These are phyloP conservation scores for Aspergillus sp. DNA, from an alignment of 2,329 filamentous ascomycete species.

Conservation along the genomic window DNA sequence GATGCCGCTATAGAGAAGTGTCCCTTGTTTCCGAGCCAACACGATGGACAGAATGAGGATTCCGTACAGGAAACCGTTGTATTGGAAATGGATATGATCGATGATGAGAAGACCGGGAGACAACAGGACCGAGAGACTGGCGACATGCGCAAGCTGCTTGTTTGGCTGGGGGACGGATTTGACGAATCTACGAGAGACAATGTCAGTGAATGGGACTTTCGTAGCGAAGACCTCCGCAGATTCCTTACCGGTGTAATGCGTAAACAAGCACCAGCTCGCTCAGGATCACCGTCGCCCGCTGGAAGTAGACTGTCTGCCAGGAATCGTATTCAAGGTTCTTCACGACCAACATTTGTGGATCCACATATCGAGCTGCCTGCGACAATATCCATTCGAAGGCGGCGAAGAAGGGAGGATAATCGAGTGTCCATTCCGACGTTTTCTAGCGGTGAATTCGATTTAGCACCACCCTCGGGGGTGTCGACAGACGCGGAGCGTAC, in stretches of 20 bases:
- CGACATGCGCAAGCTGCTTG: slow-evolving; percentile 79
- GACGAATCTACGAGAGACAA: slow-evolving; percentile 61
- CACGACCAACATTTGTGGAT: slow-evolving; percentile 78
- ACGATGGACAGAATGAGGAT: slow-evolving; percentile 84
- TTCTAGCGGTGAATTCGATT: slow-evolving; percentile 48
- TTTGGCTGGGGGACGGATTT: slow-evolving; percentile 64
- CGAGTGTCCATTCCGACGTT: slow-evolving; percentile 98
- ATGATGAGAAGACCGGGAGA: slow-evolving; percentile 95
- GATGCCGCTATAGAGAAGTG: slow-evolving; percentile 74
- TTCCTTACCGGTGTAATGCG: slow-evolving; percentile 69
- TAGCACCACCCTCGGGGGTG: not conserved
- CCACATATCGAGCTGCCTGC: slow-evolving; percentile 71
- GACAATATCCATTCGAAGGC: slow-evolving; percentile 94
- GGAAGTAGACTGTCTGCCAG: slow-evolving; percentile 93
- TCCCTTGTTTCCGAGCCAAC: slow-evolving; percentile 71
- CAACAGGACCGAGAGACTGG: slow-evolving; percentile 82
- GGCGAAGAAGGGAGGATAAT: slow-evolving; percentile 98
- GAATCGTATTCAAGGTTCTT: slow-evolving; percentile 82
- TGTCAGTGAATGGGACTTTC: slow-evolving; percentile 16
- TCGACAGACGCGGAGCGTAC: slow-evolving; percentile 37
- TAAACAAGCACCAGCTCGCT: slow-evolving; percentile 83
- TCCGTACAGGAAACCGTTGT: slow-evolving; percentile 96
- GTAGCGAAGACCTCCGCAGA: not conserved
- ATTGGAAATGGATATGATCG: slow-evolving; percentile 98
- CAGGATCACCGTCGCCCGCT: slow-evolving; percentile 80